Percentiles rank a stretch among this genome's conserved stretches.
Evolutionary conservation across 768 basidiomycete species (phyloP).

Genomic region (Psilocybe tampanensis): DNA sequence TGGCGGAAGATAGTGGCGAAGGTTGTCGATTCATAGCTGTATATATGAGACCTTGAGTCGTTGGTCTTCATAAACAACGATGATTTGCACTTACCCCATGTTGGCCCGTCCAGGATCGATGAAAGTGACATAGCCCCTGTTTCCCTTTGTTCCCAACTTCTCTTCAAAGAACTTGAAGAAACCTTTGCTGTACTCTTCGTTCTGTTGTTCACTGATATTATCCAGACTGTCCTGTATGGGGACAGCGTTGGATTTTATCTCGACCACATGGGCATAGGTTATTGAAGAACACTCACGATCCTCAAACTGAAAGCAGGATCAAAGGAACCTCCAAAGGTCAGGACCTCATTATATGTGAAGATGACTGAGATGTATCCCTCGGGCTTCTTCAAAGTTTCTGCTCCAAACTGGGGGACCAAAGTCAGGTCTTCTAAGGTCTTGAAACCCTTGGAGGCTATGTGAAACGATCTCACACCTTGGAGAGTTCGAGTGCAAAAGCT

Average conservation of each 20-base stretch:
- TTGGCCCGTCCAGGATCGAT: slow-evolving; percentile 53
- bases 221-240: slow-evolving; percentile 53
- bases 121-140: slow-evolving; percentile 65
- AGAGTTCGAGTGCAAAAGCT: slow-evolving; percentile 52
- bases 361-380: slow-evolving; percentile 55
- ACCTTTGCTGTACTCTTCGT: slow-evolving; percentile 55
- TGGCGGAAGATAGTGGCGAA: slow-evolving; percentile 45
- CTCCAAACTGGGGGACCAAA: slow-evolving; percentile 44
- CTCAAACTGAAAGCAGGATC: slow-evolving; percentile 65
- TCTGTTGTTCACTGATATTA: slow-evolving; percentile 49
- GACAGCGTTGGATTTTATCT: background rate
- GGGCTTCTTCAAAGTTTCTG: slow-evolving; percentile 56
- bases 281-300: slow-evolving; percentile 45
- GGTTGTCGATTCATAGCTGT: slow-evolving; percentile 45
- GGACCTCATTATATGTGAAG: slow-evolving; percentile 57
- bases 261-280: background rate
- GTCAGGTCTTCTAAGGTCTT: background rate
- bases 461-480: slow-evolving; percentile 43
- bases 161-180: slow-evolving; percentile 57
- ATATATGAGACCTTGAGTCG: slow-evolving; percentile 15
- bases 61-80: background rate
- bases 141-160: slow-evolving; percentile 49
- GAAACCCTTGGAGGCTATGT: background rate
- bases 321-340: slow-evolving; percentile 63
- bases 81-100: slow-evolving; percentile 44